A percentile compares a stretch with the other conserved stretches of the same genome.
Evolutionary conservation across 768 basidiomycete species (phyloP).

Genomic region (Gloeostereum incarnatum): DNA sequence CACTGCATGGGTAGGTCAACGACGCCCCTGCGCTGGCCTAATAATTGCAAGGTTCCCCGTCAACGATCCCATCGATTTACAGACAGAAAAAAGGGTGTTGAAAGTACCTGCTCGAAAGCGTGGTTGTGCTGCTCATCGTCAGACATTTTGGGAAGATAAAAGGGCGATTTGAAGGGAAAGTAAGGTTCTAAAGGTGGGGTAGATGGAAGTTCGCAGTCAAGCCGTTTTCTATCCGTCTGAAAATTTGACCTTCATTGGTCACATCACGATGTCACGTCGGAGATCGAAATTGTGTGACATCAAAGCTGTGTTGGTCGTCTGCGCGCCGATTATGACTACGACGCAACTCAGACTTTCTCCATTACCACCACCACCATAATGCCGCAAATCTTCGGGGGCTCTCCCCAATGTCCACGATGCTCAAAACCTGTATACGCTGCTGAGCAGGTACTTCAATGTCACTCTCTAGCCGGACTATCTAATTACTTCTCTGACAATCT

Average conservation of each 20-base stretch:
- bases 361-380: constrained; percentile 21
- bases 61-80: no score
- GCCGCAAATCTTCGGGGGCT: constrained; percentile 69
- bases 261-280: no score
- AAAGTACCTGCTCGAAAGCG: constrained; percentile 69
- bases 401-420: constrained; percentile 67
- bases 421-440: constrained; percentile 76
- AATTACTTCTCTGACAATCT: constrained; percentile 5
- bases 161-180: constrained; percentile 18
- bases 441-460: constrained; percentile 53
- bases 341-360: not conserved
- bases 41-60: no score
- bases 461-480: not conserved
- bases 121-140: constrained; percentile 88
- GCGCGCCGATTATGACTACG: no score
- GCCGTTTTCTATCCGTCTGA: no score
- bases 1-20: constrained; percentile 82
- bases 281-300: no score
- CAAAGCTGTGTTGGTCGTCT: no score
- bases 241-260: no score
- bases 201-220: constrained; percentile 15
- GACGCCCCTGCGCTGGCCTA: constrained; percentile 73
- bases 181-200: constrained; percentile 6
- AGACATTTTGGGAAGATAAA: constrained; percentile 50
- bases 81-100: constrained; percentile 4